These are phyloP conservation scores for Kwoniella dejecticola DNA, from an alignment of 768 basidiomycete species.

Conservation along the genomic window DNA sequence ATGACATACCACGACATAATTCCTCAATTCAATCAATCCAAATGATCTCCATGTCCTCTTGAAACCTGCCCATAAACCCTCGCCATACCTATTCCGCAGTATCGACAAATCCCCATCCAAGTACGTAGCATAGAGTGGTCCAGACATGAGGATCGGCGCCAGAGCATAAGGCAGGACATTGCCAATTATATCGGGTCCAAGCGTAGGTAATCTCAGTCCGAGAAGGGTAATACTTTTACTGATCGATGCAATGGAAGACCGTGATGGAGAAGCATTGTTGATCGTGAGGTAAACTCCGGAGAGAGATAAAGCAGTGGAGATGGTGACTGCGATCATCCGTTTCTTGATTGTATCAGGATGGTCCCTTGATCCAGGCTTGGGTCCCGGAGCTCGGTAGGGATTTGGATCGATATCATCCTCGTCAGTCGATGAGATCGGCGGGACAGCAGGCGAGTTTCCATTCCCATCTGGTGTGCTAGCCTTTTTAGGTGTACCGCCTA, in stretches of 20 bases:
- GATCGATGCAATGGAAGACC: slow-evolving; percentile 1
- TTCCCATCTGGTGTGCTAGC: neutral
- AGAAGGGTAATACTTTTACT: slow-evolving; percentile 20
- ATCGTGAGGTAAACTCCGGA: slow-evolving; percentile 58
- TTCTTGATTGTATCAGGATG: slow-evolving; percentile 83
- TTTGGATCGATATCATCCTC: slow-evolving; percentile 42
- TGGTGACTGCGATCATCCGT: slow-evolving; percentile 67
- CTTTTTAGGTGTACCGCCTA: neutral
- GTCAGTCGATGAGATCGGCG: slow-evolving; percentile 38
- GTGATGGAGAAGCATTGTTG: slow-evolving; percentile 13
- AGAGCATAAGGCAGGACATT: slow-evolving; percentile 62
- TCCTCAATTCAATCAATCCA: slow-evolving; percentile 65
- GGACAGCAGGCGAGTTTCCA: slow-evolving; percentile 10
- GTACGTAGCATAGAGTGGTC: slow-evolving; percentile 67
- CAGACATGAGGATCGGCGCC: slow-evolving; percentile 72
- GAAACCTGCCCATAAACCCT: slow-evolving; percentile 4
- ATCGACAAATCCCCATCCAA: slow-evolving; percentile 50
- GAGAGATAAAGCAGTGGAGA: slow-evolving; percentile 67
- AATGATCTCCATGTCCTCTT: slow-evolving; percentile 17
- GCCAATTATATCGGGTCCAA: neutral
- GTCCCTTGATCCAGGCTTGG: slow-evolving; percentile 60
- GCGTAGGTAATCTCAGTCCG: neutral
- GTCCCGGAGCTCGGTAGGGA: slow-evolving; percentile 60
- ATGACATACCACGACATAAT: slow-evolving; percentile 65
- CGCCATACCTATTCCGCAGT: slow-evolving; percentile 2